A percentile compares a stretch with the other conserved stretches of the same genome.
Evolutionary conservation across 352 stramenopile genomes (phyloP).

Genomic region (Pythium scleroteichum): DNA sequence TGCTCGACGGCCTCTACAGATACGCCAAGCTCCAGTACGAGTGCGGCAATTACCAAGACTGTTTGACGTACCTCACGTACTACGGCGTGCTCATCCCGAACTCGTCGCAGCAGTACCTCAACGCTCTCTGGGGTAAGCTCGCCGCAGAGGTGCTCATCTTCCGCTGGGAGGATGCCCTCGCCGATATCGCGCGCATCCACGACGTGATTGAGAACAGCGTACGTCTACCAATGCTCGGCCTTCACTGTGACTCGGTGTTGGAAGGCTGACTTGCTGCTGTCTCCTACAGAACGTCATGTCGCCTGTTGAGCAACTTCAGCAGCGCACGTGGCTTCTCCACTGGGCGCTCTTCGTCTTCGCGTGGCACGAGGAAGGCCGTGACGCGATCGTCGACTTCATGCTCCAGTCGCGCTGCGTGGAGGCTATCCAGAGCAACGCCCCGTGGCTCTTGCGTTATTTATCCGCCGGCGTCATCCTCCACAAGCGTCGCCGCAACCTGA

Average conservation of each 20-base stretch:
- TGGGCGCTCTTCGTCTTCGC: conserved; percentile 97
- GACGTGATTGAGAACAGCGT: conserved; percentile 93
- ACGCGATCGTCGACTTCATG: conserved; percentile 98
- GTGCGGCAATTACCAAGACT: conserved; percentile 95
- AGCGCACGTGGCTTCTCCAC: conserved; percentile 98
- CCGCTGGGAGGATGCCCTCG: conserved; percentile 94
- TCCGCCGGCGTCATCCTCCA: conserved; percentile 97
- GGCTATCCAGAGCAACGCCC: conserved; percentile 98
- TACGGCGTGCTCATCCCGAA: conserved; percentile 88
- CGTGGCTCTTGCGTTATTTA: conserved; percentile 97
- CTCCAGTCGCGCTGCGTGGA: conserved; percentile 92
- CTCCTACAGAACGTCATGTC: conserved; percentile 58
- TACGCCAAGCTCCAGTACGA: conserved; percentile 97
- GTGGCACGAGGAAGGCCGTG: conserved; percentile 92
- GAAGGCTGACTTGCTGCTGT: conserved; percentile 3
- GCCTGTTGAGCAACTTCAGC: conserved; percentile 94
- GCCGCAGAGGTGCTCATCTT: conserved; percentile 96
- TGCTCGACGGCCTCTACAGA: conserved; percentile 92
- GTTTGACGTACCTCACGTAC: conserved; percentile 89
- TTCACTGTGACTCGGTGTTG: too few species aligned
- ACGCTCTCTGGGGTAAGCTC: conserved; percentile 96
- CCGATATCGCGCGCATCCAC: conserved; percentile 93
- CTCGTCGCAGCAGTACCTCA: conserved; percentile 83
- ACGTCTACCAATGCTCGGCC: too few species aligned
- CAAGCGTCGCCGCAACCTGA: conserved; percentile 92